These are phyloP conservation scores for Aspergillus ibericus DNA, from an alignment of 2,329 filamentous ascomycete species.

Conservation along the genomic window DNA sequence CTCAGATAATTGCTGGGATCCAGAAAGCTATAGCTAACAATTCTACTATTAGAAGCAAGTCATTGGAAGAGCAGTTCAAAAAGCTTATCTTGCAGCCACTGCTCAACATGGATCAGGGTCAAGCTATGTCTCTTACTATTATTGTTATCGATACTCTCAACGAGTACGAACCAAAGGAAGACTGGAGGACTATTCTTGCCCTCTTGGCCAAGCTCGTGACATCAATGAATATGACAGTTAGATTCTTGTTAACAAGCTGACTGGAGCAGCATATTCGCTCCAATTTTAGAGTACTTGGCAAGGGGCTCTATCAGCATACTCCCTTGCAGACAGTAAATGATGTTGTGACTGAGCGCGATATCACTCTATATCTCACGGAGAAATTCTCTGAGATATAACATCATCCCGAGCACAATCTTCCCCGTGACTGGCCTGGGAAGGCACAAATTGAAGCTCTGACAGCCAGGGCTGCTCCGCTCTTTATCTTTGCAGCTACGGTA, in stretches of 20 bases:
- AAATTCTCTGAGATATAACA: no score
- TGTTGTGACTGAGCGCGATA: constrained; percentile 4
- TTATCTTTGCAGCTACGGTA: constrained; percentile 11
- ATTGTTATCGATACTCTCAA: constrained; percentile 11
- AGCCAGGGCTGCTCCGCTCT: constrained; percentile 8
- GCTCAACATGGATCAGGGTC: not conserved
- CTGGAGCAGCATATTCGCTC: no score
- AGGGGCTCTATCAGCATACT: not conserved
- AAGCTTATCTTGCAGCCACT: constrained; percentile 6
- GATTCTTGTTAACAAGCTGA: constrained; percentile 9
- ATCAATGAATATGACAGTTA: not conserved
- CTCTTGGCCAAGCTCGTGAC: constrained; percentile 1
- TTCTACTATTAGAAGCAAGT: not conserved
- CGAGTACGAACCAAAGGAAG: constrained; percentile 7
- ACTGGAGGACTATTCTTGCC: not conserved
- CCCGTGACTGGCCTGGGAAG: constrained; percentile 3
- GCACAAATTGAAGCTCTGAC: constrained; percentile 1
- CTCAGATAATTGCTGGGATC: not conserved
- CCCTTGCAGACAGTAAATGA: not conserved
- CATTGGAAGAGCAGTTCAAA: constrained; percentile 6
- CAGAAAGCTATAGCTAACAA: not conserved
- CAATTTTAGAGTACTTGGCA: no score
- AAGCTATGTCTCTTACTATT: not conserved
- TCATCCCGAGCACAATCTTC: no score
- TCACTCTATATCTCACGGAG: constrained; percentile 5